Evolutionary conservation across 106 monocot species (phyloP).

Genomic region (Chionographis japonica): DNA sequence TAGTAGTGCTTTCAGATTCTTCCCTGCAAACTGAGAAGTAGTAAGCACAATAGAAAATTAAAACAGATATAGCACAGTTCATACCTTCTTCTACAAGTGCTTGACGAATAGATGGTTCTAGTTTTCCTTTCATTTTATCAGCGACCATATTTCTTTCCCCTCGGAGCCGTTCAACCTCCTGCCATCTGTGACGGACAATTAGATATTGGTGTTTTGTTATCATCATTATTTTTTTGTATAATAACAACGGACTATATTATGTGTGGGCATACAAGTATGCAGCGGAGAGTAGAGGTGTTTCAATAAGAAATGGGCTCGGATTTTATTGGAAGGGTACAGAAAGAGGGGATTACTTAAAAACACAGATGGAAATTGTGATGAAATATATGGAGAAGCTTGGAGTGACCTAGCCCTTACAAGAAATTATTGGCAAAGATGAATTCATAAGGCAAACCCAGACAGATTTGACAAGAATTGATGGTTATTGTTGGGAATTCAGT

Average conservation of each 20-base stretch:
- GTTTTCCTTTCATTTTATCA: slow-evolving; percentile 92
- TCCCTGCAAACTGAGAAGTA: slow-evolving; percentile 42
- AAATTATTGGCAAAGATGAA: too few species aligned
- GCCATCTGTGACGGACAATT: slow-evolving; percentile 86
- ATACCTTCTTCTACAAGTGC: slow-evolving; percentile 91
- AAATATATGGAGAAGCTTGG: too few species aligned
- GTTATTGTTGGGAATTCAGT: too few species aligned
- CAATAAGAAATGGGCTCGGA: too few species aligned
- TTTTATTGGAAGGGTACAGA: too few species aligned
- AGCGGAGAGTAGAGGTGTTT: too few species aligned
- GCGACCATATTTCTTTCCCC: slow-evolving; percentile 89
- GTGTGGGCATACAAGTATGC: neutral
- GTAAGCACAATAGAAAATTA: neutral
- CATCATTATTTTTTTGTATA: neutral
- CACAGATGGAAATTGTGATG: too few species aligned
- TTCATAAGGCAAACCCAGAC: too few species aligned
- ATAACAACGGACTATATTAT: neutral
- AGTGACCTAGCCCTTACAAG: too few species aligned
- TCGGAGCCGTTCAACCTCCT: slow-evolving; percentile 96
- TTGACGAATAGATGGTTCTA: slow-evolving; percentile 74
- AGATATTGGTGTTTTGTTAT: slow-evolving; percentile 27
- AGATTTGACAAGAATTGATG: too few species aligned
- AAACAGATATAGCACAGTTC: neutral
- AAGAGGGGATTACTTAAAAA: too few species aligned
- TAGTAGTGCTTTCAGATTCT: slow-evolving; percentile 83